These are phyloP conservation scores for Tricholoma bakamatsutake DNA, from an alignment of 768 basidiomycete genomes.

Conservation along the genomic window DNA sequence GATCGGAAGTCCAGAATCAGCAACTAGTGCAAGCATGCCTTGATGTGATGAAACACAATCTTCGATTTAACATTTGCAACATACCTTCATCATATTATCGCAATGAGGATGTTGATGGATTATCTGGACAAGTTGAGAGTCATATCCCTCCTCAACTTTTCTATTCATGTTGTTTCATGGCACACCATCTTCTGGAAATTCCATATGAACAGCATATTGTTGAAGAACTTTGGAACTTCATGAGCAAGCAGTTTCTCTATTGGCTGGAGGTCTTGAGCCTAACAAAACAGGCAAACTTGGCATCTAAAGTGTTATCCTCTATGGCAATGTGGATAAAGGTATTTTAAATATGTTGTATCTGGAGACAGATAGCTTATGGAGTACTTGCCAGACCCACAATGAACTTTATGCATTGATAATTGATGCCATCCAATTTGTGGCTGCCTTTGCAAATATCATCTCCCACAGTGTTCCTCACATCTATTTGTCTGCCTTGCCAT, in stretches of 20 bases:
- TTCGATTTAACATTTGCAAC: neutral
- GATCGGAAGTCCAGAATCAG: slow-evolving; percentile 10
- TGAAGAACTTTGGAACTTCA: neutral
- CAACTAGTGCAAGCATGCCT: slow-evolving; percentile 11
- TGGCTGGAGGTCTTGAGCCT: slow-evolving; percentile 28
- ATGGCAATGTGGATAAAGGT: neutral
- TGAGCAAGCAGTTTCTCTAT: slow-evolving; percentile 16
- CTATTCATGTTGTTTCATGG: neutral
- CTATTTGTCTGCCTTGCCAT: slow-evolving; percentile 21
- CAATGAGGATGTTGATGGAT: neutral
- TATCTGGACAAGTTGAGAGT: neutral
- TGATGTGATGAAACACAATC: neutral
- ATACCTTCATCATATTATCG: neutral
- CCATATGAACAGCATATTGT: neutral
- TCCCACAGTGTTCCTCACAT: slow-evolving; percentile 17
- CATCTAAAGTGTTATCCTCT: neutral
- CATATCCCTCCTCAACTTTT: neutral
- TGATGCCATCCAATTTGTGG: slow-evolving; percentile 12
- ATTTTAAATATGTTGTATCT: neutral
- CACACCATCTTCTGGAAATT: neutral
- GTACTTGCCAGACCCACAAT: neutral
- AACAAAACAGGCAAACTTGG: neutral
- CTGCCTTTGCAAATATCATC: slow-evolving; percentile 10
- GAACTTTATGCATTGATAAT: neutral
- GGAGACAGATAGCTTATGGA: neutral